phyloP scores from a whole-genome alignment of 305 asterid genomes.

The Nicotiana rustica region DNA sequence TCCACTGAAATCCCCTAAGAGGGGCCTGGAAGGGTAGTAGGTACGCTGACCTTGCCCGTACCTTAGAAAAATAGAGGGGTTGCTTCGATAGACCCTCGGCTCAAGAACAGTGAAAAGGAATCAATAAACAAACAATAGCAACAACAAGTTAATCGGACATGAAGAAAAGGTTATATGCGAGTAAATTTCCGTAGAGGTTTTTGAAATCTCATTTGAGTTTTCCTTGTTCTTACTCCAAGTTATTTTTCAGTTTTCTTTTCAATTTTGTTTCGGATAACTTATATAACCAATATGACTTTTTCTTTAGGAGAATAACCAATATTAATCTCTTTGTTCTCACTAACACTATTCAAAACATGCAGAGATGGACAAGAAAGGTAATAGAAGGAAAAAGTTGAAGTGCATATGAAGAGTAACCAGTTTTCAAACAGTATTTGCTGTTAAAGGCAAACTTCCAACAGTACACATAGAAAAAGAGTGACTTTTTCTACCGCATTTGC shows the following conservation, averaged over 20 bases:
- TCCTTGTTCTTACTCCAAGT: not conserved
- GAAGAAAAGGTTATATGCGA: not conserved
- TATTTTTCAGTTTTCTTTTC: not conserved
- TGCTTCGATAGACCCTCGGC: too few relatives aligned
- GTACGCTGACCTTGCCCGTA: too few relatives aligned
- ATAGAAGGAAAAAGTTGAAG: slow-evolving; percentile 23
- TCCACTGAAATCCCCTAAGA: too few relatives aligned
- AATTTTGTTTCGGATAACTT: not conserved
- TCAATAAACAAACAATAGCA: too few relatives aligned
- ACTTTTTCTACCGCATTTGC: too few relatives aligned
- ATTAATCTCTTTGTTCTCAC: not conserved
- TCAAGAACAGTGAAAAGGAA: too few relatives aligned
- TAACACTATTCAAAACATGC: not conserved
- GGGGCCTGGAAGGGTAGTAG: too few relatives aligned
- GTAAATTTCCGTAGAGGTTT: not conserved
- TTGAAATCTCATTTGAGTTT: not conserved
- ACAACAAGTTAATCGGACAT: too few relatives aligned
- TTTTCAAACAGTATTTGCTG: slow-evolving; percentile 2
- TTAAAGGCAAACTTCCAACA: not conserved
- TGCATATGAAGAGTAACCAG: slow-evolving; percentile 10
- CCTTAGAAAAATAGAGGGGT: too few relatives aligned
- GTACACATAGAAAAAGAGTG: too few relatives aligned
- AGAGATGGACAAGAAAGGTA: slow-evolving; percentile 8
- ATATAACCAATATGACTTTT: not conserved
- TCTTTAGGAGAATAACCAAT: not conserved